Percentiles rank a stretch among this genome's conserved stretches.
These are phyloP conservation scores for Apiospora kogelbergensis DNA, from an alignment of 2,329 filamentous ascomycete genomes.

Conservation along the genomic window DNA sequence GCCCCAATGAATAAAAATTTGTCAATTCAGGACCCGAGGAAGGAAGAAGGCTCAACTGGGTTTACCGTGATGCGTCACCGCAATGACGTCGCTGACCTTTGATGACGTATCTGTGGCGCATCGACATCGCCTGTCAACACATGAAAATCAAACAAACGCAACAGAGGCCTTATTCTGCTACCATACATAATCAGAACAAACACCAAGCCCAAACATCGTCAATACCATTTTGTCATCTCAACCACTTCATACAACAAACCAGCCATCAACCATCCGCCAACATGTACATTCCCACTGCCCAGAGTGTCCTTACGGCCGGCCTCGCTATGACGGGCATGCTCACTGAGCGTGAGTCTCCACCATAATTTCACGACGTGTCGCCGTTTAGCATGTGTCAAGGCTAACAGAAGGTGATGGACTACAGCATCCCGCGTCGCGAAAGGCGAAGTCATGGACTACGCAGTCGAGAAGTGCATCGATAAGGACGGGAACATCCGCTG, in stretches of 20 bases:
- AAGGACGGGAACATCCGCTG: constrained; percentile 37
- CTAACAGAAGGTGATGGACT: background rate
- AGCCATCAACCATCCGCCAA: background rate
- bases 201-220: background rate
- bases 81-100: background rate
- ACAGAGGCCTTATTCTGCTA: background rate
- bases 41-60: background rate
- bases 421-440: constrained; percentile 27
- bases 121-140: background rate
- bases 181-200: background rate
- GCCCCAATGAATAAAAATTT: background rate
- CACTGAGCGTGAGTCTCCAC: constrained; percentile 19
- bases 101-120: constrained; percentile 2
- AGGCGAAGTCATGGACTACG: constrained; percentile 42
- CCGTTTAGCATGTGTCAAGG: too few relatives aligned
- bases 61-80: background rate
- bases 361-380: background rate
- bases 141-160: background rate
- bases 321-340: constrained; percentile 25
- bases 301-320: constrained; percentile 28
- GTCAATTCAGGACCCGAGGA: background rate
- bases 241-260: background rate
- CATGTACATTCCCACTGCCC: constrained; percentile 30
- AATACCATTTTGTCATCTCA: too few relatives aligned
- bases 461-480: constrained; percentile 41